Base-by-base conservation (phyloP, 2,329 filamentous ascomycete genomes). In the Xylariaceae sp. region DNA sequence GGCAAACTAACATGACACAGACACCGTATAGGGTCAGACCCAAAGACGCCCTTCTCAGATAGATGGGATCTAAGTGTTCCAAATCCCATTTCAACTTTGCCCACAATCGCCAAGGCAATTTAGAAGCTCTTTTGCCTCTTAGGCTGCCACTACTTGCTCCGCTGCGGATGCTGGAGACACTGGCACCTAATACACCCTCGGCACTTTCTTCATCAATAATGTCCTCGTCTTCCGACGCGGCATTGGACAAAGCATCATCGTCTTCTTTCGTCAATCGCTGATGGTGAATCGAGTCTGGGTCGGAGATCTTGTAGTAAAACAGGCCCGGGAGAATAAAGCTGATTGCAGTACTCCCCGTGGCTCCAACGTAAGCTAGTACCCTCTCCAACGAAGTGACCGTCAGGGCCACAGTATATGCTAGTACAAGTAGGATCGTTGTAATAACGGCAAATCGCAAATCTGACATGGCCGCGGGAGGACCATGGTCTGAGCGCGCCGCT, bases 221-320 rank as follows among this genome's bases (percentile, higher is more conserved):
- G 19, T 63, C 74, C 5, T 62, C 74, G 6, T 78, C 61, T 3
- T 66, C 69, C 0, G 69, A 71, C 11, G 50, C 53, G 51, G 61
- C 51, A 1, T 62, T 78, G 47, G 88, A 86, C 39, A 81, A 77
- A n/a, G 85, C 84, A 60, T 92, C 89, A 64, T 97, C 94, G 62
- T 96, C 90, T 66, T 94, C 91, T 70, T 97, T 97, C 59, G 90
- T 76, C 7, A 97, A 76, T 11, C 87, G 83, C 69, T 96, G 92
- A 64, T 96, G 91, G 59, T 92, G 84, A 31, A 86, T 80, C 44
- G 89, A 92, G 53, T 96, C 87, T 0, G 94, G 94, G 29, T 89
- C 85, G 9, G 90, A 95, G 57, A 99, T 97, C 73, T 97, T 97
- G 75, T 97, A 99, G 72, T 97, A 99, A 71, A 99, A 99, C 3